These are phyloP conservation scores for Chamaecrista fasciculata DNA, from an alignment of 306 rosid genomes.

Conservation along the genomic window DNA sequence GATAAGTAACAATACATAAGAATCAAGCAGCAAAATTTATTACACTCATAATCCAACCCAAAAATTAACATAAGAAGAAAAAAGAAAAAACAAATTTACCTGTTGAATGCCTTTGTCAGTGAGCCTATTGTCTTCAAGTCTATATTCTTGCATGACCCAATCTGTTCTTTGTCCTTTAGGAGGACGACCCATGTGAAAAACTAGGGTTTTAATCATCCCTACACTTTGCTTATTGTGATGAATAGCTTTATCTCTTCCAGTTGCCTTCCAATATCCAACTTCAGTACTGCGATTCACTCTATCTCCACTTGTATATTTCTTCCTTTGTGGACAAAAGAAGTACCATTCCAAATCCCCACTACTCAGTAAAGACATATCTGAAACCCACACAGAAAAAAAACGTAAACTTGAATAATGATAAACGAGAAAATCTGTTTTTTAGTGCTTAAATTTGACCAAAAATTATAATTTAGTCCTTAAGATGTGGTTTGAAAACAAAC, in stretches of 20 bases:
- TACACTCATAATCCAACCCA: too few relatives aligned
- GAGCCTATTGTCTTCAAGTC: constrained; percentile 39
- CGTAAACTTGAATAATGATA: too few relatives aligned
- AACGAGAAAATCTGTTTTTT: too few relatives aligned
- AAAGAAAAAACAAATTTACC: too few relatives aligned
- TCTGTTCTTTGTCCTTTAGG: constrained; percentile 43
- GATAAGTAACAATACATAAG: not conserved
- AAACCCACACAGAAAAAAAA: too few relatives aligned
- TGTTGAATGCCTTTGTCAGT: constrained; percentile 14
- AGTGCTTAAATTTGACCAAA: too few relatives aligned
- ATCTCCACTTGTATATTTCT: constrained; percentile 56
- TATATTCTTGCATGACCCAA: constrained; percentile 67
- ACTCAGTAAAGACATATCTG: constrained; percentile 51
- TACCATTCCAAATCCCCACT: constrained; percentile 68
- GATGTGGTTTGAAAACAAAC: constrained; percentile 38
- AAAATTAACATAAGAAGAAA: too few relatives aligned
- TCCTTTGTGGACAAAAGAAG: constrained; percentile 60
- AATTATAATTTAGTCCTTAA: too few relatives aligned
- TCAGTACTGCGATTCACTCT: constrained; percentile 59
- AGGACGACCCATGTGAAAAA: constrained; percentile 44
- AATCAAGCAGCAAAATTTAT: not conserved
- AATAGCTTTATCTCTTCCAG: constrained; percentile 61
- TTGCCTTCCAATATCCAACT: constrained; percentile 71
- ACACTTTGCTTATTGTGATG: constrained; percentile 21
- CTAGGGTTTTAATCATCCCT: constrained; percentile 45